Base-by-base conservation (phyloP, 2,329 filamentous ascomycete species). In the Huntiella moniliformis region DNA sequence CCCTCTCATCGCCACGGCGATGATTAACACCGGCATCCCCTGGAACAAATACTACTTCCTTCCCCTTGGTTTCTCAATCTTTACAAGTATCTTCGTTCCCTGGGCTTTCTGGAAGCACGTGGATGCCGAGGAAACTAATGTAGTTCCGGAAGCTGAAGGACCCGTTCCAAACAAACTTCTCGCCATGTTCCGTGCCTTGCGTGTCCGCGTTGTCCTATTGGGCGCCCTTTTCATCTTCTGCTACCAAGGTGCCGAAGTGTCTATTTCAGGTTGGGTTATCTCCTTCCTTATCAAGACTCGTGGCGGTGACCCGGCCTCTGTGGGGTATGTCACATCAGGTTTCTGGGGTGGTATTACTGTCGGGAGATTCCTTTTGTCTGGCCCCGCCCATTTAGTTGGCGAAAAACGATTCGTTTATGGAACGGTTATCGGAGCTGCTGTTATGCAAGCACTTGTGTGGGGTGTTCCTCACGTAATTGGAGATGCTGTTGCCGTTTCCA, bases 241-340 rank as follows among this genome's bases (percentile, higher is more conserved):
- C 18, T 92, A 93, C 59, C 82, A 91, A 60, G 84, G 83, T 32
- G 79, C 81, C 33, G 84, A 92, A 60, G 83, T 92, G 12, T 78
- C 77, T 48, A 82, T 88, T 52, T 83, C 79, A 0, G 83, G 84
- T 45, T 92, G 84, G 85, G 79, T 88, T 42, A 85, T 88, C 51
- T 85, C 80, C 2, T 92, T 87, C 63, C 65, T 92, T 35, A 85
- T 91, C 59, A 70, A 71, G 42, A 72, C 76, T 51, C 77, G 83
- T 34, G 65, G 75, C 47, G 83, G 82, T 11, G 68, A 80, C 53
- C 81, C 82, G 5, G 66, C 70, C 0, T 67, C 70, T 3, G 81
- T 91, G 13, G 84, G 85, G 33, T 91, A 91, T 58, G 81, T 91
- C 16, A 85, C 81, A 1, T 68, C 82, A 1, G 71, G 77, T 8